phyloP scores from a whole-genome alignment of 2,329 filamentous ascomycete genomes.

The Talaromyces piceae region DNA sequence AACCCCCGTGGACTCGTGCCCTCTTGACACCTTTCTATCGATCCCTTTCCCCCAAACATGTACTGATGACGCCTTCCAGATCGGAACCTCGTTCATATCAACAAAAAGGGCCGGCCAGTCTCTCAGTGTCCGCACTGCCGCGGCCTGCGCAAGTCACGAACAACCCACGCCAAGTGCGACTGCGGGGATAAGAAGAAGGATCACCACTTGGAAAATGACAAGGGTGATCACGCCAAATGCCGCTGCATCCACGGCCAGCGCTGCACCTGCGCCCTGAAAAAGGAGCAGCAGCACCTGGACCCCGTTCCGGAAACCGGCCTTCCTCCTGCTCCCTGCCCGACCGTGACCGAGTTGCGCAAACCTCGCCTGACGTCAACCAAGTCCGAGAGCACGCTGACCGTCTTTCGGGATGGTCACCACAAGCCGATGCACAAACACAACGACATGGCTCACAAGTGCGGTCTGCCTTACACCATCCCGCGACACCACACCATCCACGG shows the following conservation, averaged over 20 bases:
- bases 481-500: slow-evolving; percentile 45
- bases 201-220: slow-evolving; percentile 17
- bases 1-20: background rate
- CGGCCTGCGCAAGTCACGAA: slow-evolving; percentile 88
- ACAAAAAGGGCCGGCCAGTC: slow-evolving; percentile 94
- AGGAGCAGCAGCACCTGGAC: slow-evolving; percentile 47
- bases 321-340: slow-evolving; percentile 32
- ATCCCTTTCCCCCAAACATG: too few species aligned
- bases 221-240: slow-evolving; percentile 32
- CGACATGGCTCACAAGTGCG: slow-evolving; percentile 55
- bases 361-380: slow-evolving; percentile 51
- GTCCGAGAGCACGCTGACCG: slow-evolving; percentile 53
- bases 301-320: slow-evolving; percentile 42
- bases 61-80: slow-evolving; percentile 46
- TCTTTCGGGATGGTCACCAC: slow-evolving; percentile 58
- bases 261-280: slow-evolving; percentile 55
- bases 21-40: too few species aligned
- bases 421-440: slow-evolving; percentile 59
- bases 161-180: slow-evolving; percentile 92
- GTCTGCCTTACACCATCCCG: slow-evolving; percentile 56
- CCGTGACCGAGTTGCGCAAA: slow-evolving; percentile 43
- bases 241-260: slow-evolving; percentile 53
- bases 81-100: slow-evolving; percentile 85
- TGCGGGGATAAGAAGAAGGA: slow-evolving; percentile 83
- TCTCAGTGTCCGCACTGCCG: slow-evolving; percentile 98